Evolutionary conservation across 1,139 yeast genomes (phyloP), one percentile per base, ranked within the genome.

Genomic region (Diutina catenulata): DNA sequence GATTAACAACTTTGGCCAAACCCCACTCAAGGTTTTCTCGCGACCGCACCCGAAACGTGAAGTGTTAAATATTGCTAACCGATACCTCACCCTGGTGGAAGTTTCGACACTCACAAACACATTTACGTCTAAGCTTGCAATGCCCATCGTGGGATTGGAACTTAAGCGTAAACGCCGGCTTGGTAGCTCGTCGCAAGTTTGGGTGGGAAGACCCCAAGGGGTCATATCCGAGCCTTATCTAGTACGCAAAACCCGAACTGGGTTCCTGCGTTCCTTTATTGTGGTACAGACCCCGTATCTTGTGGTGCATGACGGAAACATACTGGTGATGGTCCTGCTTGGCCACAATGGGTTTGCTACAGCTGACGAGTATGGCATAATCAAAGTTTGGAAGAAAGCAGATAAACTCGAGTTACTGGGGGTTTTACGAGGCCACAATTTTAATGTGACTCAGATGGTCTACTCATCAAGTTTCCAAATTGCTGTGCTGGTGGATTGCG

Each of bases 1-100:
- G 51, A 84, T 84, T 36, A 88, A 84, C 51, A 84, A 84, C 53
- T 84, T 84, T 62, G 95, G 95, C 0, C 95, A 84, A 52, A 84
- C 94, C 0, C 95, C 95, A 1, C 52, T 69, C 36, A 82, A 80
- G 47, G 59, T 84, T 10, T 83, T 84, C 48, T 60, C 57, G 8
- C 68, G 64, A 40, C 77, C 86, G 0, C 95, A 84, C 53, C 76
- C 80, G 1, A 45, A 50, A 28, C 65, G 68, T 37, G 72, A 65
- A 2, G 61, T 65, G 0, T 50, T 60, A 32, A 59, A 56, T 41
- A 41, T 58, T 15, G 64, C 71, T 2, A 59, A 58, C 41, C 48
- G 52, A 38, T 64, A 66, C 39, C 45, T 64, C 36, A 53, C 61
- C 2, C 36, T 45, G 3, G 44, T 57, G 11, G 50, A 48, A 22